Evolutionary conservation across 345 rosid species (phyloP), one percentile per base, ranked within the genome.

Genomic region (Citrus reticulata): DNA sequence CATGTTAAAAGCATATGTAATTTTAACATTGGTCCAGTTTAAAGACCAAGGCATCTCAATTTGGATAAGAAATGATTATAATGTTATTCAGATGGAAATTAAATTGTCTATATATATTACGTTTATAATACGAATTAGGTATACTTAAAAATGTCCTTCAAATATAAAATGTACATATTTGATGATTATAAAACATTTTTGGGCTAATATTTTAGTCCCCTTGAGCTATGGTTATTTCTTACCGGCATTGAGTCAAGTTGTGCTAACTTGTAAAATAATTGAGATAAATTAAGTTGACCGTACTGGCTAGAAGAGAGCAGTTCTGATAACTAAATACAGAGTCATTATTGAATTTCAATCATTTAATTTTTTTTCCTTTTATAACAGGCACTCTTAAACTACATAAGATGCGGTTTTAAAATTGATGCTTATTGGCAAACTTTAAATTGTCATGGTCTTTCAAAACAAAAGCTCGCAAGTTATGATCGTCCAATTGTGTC

Each of bases 401-500:
- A 81, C 67, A 67, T 84, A 54, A 84, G 64, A 73, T 46, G 77
- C 60, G 86, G 80, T n/a, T 84, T 84, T 29, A 77, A 73, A 74
- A 80, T 68, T 76, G 85, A 79, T 74, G 82, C 74, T 73, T 87
- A 87, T 81, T 87, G 89, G 87, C 57, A 81, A 81, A 84, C 83
- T 58, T 75, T 84, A 69, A 79, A 81, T 68, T 65, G 64, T 17
- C 65, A 79, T 74, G 89, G 87, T 70, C 71, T 84, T 72, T 84
- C 86, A 77, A 87, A 84, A 71, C 83, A 84, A 74, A 81, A 79
- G 78, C 85, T 84, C 58, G 83, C 82, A 54, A 84, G 86, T 79
- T 87, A 87, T 83, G 87, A 84, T 74, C 86, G 83, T 73, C 86
- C 89, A 35, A 87, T 84, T 51, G 77, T 77, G 30, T 83, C 89